Evolutionary conservation across 805 yeast species (phyloP).

Genomic region (Candida cerambycidarum): DNA sequence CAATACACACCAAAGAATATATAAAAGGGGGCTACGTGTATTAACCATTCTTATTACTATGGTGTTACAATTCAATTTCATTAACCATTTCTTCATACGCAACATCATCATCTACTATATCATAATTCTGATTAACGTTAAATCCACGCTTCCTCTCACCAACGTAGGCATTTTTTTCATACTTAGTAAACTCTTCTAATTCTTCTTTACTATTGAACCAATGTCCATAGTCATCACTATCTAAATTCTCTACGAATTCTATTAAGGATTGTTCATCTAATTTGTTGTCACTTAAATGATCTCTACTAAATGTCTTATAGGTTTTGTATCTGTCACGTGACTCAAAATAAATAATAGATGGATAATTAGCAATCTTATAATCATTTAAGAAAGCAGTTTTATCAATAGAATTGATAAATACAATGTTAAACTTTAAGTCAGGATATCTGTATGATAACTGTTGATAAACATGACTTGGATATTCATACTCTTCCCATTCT

Average conservation of each 20-base stretch:
- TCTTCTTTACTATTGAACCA: conserved; percentile 17
- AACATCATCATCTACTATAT: conserved; percentile 24
- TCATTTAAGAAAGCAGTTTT: conserved; percentile 19
- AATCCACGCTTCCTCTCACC: conserved; percentile 10
- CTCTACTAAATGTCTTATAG: conserved; percentile 20
- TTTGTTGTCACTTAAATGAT: conserved; percentile 9
- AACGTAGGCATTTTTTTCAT: conserved; percentile 7
- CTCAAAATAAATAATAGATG: conserved; percentile 29
- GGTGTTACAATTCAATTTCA: conserved; percentile 7
- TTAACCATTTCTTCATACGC: conserved; percentile 14
- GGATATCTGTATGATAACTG: conserved; percentile 19
- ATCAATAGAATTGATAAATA: conserved; percentile 23
- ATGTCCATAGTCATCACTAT: conserved; percentile 18
- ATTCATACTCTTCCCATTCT: conserved; percentile 33
- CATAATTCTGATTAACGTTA: conserved; percentile 9
- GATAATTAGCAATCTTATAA: conserved; percentile 33
- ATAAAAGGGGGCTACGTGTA: too few species aligned
- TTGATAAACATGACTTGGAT: conserved; percentile 37
- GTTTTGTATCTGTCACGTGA: conserved; percentile 23
- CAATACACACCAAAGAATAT: too few species aligned
- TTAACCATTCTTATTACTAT: too few species aligned
- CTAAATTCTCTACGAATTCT: conserved; percentile 17
- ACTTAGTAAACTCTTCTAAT: conserved; percentile 15
- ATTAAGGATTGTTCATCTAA: conserved; percentile 10
- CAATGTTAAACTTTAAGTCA: conserved; percentile 22